A percentile compares a stretch with the other conserved stretches of the same genome.
phyloP scores from a whole-genome alignment of 1,284 basidiomycete genomes.

The Tilletia caries region DNA sequence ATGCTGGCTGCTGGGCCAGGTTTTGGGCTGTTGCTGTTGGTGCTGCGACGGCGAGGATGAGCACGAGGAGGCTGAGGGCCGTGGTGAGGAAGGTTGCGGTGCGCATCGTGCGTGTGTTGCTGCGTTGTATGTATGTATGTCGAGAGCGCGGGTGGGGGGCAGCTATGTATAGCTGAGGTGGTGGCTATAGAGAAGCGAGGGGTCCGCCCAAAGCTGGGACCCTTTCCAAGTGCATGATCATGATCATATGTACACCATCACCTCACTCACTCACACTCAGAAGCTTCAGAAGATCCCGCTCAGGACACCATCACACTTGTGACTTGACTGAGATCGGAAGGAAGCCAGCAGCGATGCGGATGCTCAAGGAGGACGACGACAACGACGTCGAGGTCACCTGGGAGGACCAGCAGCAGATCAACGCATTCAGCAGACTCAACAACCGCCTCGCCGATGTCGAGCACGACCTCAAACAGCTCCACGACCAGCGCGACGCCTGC shows the following conservation, averaged over 20 bases:
- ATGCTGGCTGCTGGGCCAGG: constrained; percentile 7
- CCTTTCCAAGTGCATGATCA: too few relatives aligned
- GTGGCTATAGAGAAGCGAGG: neutral
- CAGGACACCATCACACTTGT: neutral
- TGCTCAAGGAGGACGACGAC: constrained; percentile 56
- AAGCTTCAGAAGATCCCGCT: neutral
- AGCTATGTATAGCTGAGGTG: too few relatives aligned
- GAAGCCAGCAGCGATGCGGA: too few relatives aligned
- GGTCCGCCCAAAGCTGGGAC: neutral
- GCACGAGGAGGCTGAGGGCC: neutral
- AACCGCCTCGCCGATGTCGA: constrained; percentile 69
- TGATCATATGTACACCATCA: too few relatives aligned
- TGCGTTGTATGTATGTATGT: neutral
- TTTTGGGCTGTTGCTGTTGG: neutral
- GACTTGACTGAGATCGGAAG: neutral
- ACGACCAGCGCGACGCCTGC: constrained; percentile 89
- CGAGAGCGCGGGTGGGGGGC: neutral
- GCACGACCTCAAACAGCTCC: constrained; percentile 67
- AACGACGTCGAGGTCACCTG: constrained; percentile 83
- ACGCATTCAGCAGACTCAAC: constrained; percentile 87
- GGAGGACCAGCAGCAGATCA: constrained; percentile 94
- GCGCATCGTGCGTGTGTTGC: neutral
- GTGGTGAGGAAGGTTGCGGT: neutral
- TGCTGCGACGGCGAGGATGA: neutral
- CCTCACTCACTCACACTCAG: too few relatives aligned